Base-by-base conservation (phyloP, 805 yeast genomes). In the Lipomyces kockii region DNA sequence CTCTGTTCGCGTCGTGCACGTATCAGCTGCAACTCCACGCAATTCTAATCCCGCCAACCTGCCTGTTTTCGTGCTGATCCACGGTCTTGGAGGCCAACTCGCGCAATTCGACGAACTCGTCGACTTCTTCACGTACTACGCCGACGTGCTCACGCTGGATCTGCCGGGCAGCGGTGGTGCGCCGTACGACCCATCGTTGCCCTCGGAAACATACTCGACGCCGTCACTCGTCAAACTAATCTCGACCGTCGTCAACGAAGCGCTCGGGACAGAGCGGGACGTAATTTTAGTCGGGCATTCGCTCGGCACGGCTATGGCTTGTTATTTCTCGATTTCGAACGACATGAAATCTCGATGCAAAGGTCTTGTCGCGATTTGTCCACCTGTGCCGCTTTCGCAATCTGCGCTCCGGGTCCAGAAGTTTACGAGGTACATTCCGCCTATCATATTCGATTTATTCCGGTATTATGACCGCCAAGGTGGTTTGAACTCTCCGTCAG, bases 21-120 rank as follows among this genome's bases (percentile, higher is more conserved):
- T 65, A 8, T 9, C 49, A 5, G 69, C 65, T 5, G 17, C 69
- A 29, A 43, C 71, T 22, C 17, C 63, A 17, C 59, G 71, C 22
- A 68, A 68, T 51, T 65, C 69, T 9, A 62, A 58, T 43, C 69
- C 71, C 6, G 67, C 64, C 7, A n/a, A 37, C 22, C 58, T 86
- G 53, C 96, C 96, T 0, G 79, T 87, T 1, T 77, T 89, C 5
- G 78, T 91, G 1, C 85, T 92, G 65, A 75, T 93, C 22, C 98
- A 92, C 79, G 98, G 98, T 0, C 78, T 94, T 25, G 98, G 98
- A 1, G 98, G 98, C 1, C 94, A 88, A 73, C 80, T 90, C 75
- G 86, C 91, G 27, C 97, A 92, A 76, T 93, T 93, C 76, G 95
- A 90, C 74, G 87, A 89, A 0, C 79, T 91, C 51, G 78, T 91